Base-by-base conservation (phyloP, 1,284 basidiomycete species). In the Apiotrichum gracile region DNA sequence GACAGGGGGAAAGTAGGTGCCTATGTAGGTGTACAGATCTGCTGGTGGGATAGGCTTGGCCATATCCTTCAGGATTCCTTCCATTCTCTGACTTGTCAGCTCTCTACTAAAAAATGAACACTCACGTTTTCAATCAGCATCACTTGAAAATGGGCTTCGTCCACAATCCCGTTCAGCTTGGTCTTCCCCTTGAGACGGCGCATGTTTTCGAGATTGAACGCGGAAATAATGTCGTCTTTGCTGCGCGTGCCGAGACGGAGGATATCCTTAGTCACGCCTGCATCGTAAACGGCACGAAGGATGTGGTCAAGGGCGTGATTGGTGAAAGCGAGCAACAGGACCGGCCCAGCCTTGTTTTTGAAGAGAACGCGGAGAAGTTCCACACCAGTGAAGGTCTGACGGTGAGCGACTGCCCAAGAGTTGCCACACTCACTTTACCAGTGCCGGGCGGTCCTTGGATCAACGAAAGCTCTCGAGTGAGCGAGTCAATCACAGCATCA, bases 371-470 rank as follows among this genome's bases (percentile, higher is more conserved):
- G 79, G 12, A 87, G 68, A 1, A 87, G 74, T 62, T 86, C 81
- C 4, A 84, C 78, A 0, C 85, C 85, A 0, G 83, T 83, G 61
- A 78, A 86, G 45, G 82, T 85, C 82, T 84, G 55, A 21, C n/a
- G 5, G 38, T 39, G 26, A 38, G 33, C 13, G 6, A 10, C 13
- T n/a, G 16, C 16, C 14, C 31, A 16, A 10, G 1, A 14, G 5
- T 24, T 21, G 17, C 5, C 33, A 22, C n/a, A n/a, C 60, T 54
- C 52, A 84, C 83, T 78, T 87, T 87, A 61, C 86, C 86, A 0
- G 85, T 87, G 2, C 85, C 86, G 7, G 86, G 86, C 26, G 86
- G 86, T 31, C 86, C 86, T 74, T 87, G 85, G 34, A 87, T 84
- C 48, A 87, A 68, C 1, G 79, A 75, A 0, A 87, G 60, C 62